Conservation (phyloP, 768 basidiomycete species). For the Boletus bicolor region DNA sequence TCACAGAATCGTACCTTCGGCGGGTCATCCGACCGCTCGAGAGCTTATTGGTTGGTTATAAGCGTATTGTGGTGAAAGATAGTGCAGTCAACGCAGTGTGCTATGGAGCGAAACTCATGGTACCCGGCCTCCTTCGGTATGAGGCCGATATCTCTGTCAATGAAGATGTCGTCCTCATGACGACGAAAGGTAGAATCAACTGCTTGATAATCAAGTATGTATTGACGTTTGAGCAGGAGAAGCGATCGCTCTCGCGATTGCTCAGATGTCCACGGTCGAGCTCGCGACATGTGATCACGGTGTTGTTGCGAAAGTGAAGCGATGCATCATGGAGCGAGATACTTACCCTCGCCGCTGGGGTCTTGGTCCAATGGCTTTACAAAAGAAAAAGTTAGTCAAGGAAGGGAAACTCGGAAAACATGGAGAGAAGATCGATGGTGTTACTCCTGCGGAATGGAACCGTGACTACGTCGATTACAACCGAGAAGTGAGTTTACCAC, state of each 20-base stretch:
- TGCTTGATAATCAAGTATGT: not conserved
- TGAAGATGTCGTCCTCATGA: slow-evolving; percentile 98
- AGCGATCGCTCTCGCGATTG: slow-evolving; percentile 90
- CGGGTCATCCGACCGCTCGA: slow-evolving; percentile 94
- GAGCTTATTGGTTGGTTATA: slow-evolving; percentile 91
- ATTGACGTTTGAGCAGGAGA: slow-evolving; percentile 51
- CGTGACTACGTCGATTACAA: slow-evolving; percentile 93
- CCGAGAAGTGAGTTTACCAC: slow-evolving; percentile 48
- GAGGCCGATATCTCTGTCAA: slow-evolving; percentile 91
- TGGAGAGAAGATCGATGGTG: slow-evolving; percentile 82
- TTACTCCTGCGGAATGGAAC: slow-evolving; percentile 89
- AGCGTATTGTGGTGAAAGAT: slow-evolving; percentile 98
- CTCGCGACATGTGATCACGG: slow-evolving; percentile 98
- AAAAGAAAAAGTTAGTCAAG: slow-evolving; percentile 98
- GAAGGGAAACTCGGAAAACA: slow-evolving; percentile 96
- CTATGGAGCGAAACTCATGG: slow-evolving; percentile 99
- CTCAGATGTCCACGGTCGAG: slow-evolving; percentile 98
- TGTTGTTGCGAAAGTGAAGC: slow-evolving; percentile 97
- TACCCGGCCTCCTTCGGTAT: slow-evolving; percentile 95
- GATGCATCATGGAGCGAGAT: slow-evolving; percentile 99
- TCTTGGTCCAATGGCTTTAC: slow-evolving; percentile 91
- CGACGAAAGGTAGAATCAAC: slow-evolving; percentile 75
- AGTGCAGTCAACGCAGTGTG: slow-evolving; percentile 99
- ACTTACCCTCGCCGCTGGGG: slow-evolving; percentile 98
- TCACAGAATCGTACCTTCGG: slow-evolving; percentile 88